These are phyloP conservation scores for Alloteropsis semialata DNA, from an alignment of 176 grass and related monocot species.

Conservation along the genomic window DNA sequence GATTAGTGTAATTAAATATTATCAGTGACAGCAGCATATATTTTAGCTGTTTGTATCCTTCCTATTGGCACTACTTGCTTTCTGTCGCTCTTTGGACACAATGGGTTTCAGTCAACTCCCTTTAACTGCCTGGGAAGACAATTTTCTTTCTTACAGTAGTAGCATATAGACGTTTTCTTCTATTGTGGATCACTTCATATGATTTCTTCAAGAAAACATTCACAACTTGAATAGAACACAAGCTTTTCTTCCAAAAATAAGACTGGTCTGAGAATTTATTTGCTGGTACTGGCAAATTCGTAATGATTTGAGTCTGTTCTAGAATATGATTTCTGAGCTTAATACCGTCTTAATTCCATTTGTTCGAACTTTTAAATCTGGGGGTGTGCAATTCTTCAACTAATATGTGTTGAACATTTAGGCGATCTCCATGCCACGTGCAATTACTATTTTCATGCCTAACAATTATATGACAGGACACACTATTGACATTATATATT, in stretches of 20 bases:
- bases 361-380: neutral
- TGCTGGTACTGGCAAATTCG: neutral
- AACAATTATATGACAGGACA: slow-evolving; percentile 5
- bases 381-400: neutral
- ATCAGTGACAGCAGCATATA: slow-evolving; percentile 27
- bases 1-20: slow-evolving; percentile 50
- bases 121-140: slow-evolving; percentile 56
- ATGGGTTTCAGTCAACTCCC: slow-evolving; percentile 54
- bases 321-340: slow-evolving; percentile 14
- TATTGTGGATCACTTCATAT: slow-evolving; percentile 20
- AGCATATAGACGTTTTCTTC: slow-evolving; percentile 43
- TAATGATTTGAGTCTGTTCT: neutral
- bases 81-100: slow-evolving; percentile 43
- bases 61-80: slow-evolving; percentile 53
- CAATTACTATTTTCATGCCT: slow-evolving; percentile 10
- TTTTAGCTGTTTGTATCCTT: slow-evolving; percentile 45
- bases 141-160: slow-evolving; percentile 48
- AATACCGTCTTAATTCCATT: neutral
- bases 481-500: neutral
- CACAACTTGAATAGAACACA: slow-evolving; percentile 24
- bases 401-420: slow-evolving; percentile 4
- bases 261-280: neutral
- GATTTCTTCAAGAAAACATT: slow-evolving; percentile 38
- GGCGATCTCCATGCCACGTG: slow-evolving; percentile 10
- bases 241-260: slow-evolving; percentile 28